Evolutionary conservation across 1,284 basidiomycete species (phyloP), one percentile per base, ranked within the genome.

Genomic region (Melampsora occidentalis): DNA sequence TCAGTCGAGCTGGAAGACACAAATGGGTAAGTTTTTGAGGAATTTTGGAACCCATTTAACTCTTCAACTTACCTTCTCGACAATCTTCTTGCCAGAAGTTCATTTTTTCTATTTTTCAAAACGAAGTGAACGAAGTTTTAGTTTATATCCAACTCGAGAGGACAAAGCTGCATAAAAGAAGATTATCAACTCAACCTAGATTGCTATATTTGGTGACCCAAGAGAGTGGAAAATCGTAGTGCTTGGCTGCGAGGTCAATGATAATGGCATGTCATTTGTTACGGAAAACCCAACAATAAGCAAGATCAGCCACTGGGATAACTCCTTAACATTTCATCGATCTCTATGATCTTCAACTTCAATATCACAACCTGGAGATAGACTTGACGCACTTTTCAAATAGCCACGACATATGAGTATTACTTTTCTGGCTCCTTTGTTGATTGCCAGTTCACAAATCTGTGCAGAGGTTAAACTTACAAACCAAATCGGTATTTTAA

Each of bases 1-100:
- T 63, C 61, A 69, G 65, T 31, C 73, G 73, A 22, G 66, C 73
- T 76, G 18, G 46, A 28, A 3, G 33, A 31, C 33, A 46, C 31
- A 59, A 10, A 5, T 39, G 39, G 22, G 28, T 33, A 46, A 71
- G 22, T 18, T 39, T 61, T 42, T 31, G 51, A 20, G 31, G 42
- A 42, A 33, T 28, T 49, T 5, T 18, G 39, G 35, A 31, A 5
- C 16, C 9, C 22, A 16, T 49, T 22, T 42, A n/a, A 35, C 33
- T 33, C 35, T 35, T 12, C 20, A 28, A 28, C 66, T 69, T 59
- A 76, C 73, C 67, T 59, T 69, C 53, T 35, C 42, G 67, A 69
- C 73, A 76, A 69, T 69, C 61, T 62, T 76, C 73, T 64, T 76
- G 73, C 66, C 66, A 76, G 48, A 76, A 76, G 33, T 66, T 68